These are phyloP conservation scores for Xylaria digitata DNA, from an alignment of 2,329 filamentous ascomycete species.

Conservation along the genomic window DNA sequence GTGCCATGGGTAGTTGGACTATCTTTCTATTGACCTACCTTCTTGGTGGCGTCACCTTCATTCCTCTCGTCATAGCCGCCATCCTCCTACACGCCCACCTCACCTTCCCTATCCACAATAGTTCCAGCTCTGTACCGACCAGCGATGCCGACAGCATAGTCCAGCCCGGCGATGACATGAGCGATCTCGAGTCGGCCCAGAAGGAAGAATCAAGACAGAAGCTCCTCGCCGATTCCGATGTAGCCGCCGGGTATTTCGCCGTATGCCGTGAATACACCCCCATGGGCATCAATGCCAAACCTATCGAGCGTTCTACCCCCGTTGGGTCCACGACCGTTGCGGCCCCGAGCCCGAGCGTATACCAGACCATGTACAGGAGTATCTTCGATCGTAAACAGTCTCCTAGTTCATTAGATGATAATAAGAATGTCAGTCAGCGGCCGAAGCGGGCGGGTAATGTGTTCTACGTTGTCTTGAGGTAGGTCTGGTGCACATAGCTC, in stretches of 20 bases:
- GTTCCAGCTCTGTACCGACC: conserved; percentile 50
- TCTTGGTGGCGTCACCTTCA: conserved; percentile 86
- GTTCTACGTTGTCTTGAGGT: conserved; percentile 92
- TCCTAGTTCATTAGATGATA: conserved; percentile 60
- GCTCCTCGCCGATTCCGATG: conserved; percentile 73
- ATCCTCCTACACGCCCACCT: conserved; percentile 75
- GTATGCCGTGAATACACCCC: conserved; percentile 93
- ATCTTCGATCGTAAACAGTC: conserved; percentile 84
- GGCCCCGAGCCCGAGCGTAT: conserved; percentile 89
- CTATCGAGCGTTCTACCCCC: conserved; percentile 85
- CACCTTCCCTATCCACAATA: conserved; percentile 68
- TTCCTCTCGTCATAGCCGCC: conserved; percentile 75
- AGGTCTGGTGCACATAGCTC: conserved; percentile 51
- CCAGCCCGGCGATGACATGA: conserved; percentile 72
- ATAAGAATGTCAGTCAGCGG: conserved; percentile 61
- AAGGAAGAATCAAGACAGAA: conserved; percentile 70
- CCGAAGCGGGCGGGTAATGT: conserved; percentile 82
- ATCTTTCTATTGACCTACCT: conserved; percentile 80
- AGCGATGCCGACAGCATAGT: conserved; percentile 58
- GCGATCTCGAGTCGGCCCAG: conserved; percentile 70
- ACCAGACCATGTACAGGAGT: conserved; percentile 97
- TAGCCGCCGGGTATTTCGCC: conserved; percentile 93
- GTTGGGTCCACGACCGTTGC: conserved; percentile 79
- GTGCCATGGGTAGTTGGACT: conserved; percentile 64
- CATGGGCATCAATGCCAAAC: conserved; percentile 91